Evolutionary conservation across 805 yeast genomes (phyloP).

Genomic region (Saccharomyces mikatae): DNA sequence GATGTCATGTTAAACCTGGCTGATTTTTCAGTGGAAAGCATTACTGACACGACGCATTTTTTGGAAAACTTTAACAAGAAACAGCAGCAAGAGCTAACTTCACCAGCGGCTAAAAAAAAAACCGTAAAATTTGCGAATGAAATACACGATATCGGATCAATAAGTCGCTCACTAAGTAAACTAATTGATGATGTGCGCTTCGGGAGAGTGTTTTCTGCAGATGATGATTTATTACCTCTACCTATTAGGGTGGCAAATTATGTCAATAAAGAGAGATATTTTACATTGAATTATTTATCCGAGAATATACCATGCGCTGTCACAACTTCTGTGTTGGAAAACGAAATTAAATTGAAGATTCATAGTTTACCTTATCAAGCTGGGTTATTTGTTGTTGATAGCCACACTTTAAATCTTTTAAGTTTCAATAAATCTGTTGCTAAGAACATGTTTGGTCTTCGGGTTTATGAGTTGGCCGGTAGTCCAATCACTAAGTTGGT

Average conservation of each 20-base stretch:
- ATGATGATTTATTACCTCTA: slow-evolving; percentile 19
- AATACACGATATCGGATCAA: slow-evolving; percentile 9
- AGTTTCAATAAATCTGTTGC: slow-evolving; percentile 75
- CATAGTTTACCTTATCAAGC: slow-evolving; percentile 81
- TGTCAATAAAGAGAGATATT: slow-evolving; percentile 55
- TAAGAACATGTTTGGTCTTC: slow-evolving; percentile 67
- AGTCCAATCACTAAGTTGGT: slow-evolving; percentile 48
- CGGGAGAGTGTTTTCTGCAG: slow-evolving; percentile 13
- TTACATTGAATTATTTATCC: slow-evolving; percentile 42
- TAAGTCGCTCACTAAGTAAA: slow-evolving; percentile 15
- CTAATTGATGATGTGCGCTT: slow-evolving; percentile 20
- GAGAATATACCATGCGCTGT: slow-evolving; percentile 66
- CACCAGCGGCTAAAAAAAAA: slow-evolving; percentile 4
- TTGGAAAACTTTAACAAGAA: slow-evolving; percentile 3
- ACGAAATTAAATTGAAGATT: slow-evolving; percentile 48
- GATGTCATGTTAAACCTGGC: slow-evolving; percentile 39
- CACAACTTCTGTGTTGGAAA: slow-evolving; percentile 49
- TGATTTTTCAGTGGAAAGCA: slow-evolving; percentile 14
- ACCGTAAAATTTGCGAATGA: slow-evolving; percentile 17
- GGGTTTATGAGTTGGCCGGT: slow-evolving; percentile 37
- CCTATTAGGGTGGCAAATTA: slow-evolving; percentile 34
- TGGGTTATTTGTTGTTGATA: slow-evolving; percentile 67
- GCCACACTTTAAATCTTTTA: slow-evolving; percentile 42
- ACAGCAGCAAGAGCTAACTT: not conserved
- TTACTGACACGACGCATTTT: slow-evolving; percentile 17